Conservation (phyloP, 1,284 basidiomycete genomes). For the Cutaneotrichosporon spelunceum region DNA sequence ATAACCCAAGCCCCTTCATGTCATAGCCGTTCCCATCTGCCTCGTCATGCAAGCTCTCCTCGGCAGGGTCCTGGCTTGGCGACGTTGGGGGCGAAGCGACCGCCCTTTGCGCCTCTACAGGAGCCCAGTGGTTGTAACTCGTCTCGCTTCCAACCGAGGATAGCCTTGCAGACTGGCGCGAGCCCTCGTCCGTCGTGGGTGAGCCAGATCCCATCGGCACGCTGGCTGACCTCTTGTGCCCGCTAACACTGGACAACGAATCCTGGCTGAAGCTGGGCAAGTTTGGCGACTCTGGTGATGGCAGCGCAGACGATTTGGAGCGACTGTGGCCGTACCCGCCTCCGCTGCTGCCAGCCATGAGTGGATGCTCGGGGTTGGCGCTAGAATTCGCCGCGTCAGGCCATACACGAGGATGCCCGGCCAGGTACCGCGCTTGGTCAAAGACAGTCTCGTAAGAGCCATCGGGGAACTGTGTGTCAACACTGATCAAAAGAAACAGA, state of each 20-base stretch:
- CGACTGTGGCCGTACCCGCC: constrained; percentile 24
- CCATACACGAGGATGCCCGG: constrained; percentile 22
- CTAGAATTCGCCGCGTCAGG: constrained; percentile 15
- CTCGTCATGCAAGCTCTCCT: not conserved
- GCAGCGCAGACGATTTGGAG: constrained; percentile 32
- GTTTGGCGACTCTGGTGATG: constrained; percentile 4
- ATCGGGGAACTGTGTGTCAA: constrained; percentile 42
- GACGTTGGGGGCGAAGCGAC: not conserved
- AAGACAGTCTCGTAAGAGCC: constrained; percentile 44
- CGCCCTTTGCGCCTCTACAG: not conserved
- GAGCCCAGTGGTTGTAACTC: constrained; percentile 1
- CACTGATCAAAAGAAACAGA: not conserved
- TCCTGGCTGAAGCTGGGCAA: not conserved
- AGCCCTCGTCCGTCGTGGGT: not conserved
- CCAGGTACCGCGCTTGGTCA: constrained; percentile 27
- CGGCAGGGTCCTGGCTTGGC: not conserved
- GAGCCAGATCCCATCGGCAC: constrained; percentile 31
- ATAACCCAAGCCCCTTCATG: constrained; percentile 1
- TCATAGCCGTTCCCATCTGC: not conserved
- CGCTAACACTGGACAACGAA: constrained; percentile 6
- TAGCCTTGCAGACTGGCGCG: not conserved
- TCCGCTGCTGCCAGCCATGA: constrained; percentile 1
- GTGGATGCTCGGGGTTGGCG: constrained; percentile 14
- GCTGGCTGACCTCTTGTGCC: constrained; percentile 37
- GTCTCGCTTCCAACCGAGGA: constrained; percentile 1